Base-by-base conservation (phyloP, 495 filamentous ascomycete species). In the Penicillium tannophilum region DNA sequence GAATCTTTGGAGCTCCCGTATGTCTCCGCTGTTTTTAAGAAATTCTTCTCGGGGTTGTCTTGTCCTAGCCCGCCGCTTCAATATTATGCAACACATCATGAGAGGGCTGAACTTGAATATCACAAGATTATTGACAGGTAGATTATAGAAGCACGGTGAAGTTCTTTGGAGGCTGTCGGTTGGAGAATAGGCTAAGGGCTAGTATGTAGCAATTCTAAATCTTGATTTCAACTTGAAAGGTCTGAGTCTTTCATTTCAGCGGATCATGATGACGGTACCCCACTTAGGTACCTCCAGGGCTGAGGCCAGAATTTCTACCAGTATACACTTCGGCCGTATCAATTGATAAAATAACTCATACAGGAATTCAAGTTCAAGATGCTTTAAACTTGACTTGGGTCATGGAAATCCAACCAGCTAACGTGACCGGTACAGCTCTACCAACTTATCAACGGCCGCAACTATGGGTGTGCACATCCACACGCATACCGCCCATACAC, bases 71-170 rank as follows among this genome's bases (percentile, higher is more conserved):
- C 24, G 26, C 44, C 17, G 19, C 44, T 46, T 24, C 17, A 46
- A 24, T 1, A 46, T 47, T 30, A 48, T 48, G 45, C 45, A 48
- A 28, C 45, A 48, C 45, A 48, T 48, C 23, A 23, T 48, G 45
- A 48, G 20, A 48, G 45, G 45, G 45, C 45, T 47, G 45, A 47
- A 47, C 45, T 48, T 48, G 45, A 48, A 28, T 48, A 48, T 48
- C 12, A 48, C 23, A 16, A 48, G 45, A 48, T 48, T 48, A 28
- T 48, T 48, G 45, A 30, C 45, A n/a, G 45, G 45, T 30, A 28
- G 24, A n/a, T 48, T 48, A 28, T 48, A 30, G 12, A 48, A 28
- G 30, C 45, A 28, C 45, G 12, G 23, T 48, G 23, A 48, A 48
- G 45, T 48, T 48, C 23, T 48, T 48, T 48, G 45, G 45, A 48